These are phyloP conservation scores for Lactarius tabidus DNA, from an alignment of 768 basidiomycete species.

Conservation along the genomic window DNA sequence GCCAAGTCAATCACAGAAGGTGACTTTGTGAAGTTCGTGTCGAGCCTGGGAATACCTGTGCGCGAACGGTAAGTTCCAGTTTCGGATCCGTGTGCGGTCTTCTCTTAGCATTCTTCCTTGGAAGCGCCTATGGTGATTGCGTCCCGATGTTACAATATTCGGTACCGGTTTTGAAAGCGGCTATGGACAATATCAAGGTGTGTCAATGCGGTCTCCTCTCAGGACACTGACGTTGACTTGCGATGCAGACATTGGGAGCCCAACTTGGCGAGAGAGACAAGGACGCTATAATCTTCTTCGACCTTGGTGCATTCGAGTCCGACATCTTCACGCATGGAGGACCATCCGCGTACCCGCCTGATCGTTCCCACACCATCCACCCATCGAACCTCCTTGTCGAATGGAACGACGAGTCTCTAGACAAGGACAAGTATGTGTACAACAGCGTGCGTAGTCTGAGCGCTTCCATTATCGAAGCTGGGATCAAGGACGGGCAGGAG, in stretches of 20 bases:
- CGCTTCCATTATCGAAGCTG: constrained; percentile 23
- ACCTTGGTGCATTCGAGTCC: constrained; percentile 10
- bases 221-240: neutral
- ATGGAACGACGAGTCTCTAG: constrained; percentile 39
- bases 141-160: neutral
- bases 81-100: neutral
- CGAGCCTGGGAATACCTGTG: neutral
- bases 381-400: constrained; percentile 33
- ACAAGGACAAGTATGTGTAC: constrained; percentile 42
- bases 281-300: constrained; percentile 42
- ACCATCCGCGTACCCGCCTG: constrained; percentile 12
- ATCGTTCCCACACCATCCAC: constrained; percentile 5
- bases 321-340: constrained; percentile 14
- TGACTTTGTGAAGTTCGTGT: constrained; percentile 35
- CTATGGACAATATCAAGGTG: constrained; percentile 44
- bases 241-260: constrained; percentile 43
- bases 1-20: constrained; percentile 27
- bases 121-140: neutral
- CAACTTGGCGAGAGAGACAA: constrained; percentile 32
- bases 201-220: constrained; percentile 7
- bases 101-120: neutral
- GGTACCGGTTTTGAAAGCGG: constrained; percentile 32
- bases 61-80: neutral
- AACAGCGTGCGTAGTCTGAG: constrained; percentile 39
- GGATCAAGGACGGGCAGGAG: too few species aligned